A percentile compares a stretch with the other conserved stretches of the same genome.
These are phyloP conservation scores for Bryum argenteum DNA, from an alignment of 225 moss, liverwort and hornwort species.

Conservation along the genomic window DNA sequence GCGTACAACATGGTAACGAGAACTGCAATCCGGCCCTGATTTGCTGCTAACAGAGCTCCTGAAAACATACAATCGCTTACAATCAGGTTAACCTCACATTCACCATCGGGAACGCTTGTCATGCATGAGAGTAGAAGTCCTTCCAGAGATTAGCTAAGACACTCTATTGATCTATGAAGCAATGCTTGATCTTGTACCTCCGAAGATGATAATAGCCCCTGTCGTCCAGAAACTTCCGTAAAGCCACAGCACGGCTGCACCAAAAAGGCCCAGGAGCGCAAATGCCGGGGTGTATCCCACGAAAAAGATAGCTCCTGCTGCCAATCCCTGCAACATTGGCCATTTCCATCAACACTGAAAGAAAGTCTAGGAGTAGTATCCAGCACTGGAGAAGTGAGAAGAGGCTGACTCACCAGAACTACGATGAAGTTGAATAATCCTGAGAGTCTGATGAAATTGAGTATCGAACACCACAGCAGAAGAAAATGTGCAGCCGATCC, in stretches of 20 bases:
- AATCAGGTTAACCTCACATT: neutral
- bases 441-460: slow-evolving; percentile 73
- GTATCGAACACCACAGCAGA: slow-evolving; percentile 82
- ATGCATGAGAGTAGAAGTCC: neutral
- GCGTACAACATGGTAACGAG: slow-evolving; percentile 74
- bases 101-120: neutral
- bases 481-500: slow-evolving; percentile 85
- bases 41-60: slow-evolving; percentile 78
- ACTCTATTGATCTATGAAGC: neutral
- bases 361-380: slow-evolving; percentile 4
- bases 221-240: slow-evolving; percentile 97
- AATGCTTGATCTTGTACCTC: slow-evolving; percentile 40
- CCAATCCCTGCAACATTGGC: slow-evolving; percentile 67
- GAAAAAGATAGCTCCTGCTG: slow-evolving; percentile 67
- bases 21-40: slow-evolving; percentile 72
- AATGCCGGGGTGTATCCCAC: slow-evolving; percentile 72
- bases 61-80: slow-evolving; percentile 27
- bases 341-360: slow-evolving; percentile 37
- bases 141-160: slow-evolving; percentile 4
- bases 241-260: slow-evolving; percentile 73
- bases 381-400: slow-evolving; percentile 4
- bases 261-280: slow-evolving; percentile 64
- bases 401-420: slow-evolving; percentile 61
- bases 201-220: slow-evolving; percentile 66
- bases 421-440: slow-evolving; percentile 72